Percentiles rank a stretch among this genome's conserved stretches.
These are phyloP conservation scores for Cyclotella cryptica DNA, from an alignment of 108 stramenopile species.

Conservation along the genomic window DNA sequence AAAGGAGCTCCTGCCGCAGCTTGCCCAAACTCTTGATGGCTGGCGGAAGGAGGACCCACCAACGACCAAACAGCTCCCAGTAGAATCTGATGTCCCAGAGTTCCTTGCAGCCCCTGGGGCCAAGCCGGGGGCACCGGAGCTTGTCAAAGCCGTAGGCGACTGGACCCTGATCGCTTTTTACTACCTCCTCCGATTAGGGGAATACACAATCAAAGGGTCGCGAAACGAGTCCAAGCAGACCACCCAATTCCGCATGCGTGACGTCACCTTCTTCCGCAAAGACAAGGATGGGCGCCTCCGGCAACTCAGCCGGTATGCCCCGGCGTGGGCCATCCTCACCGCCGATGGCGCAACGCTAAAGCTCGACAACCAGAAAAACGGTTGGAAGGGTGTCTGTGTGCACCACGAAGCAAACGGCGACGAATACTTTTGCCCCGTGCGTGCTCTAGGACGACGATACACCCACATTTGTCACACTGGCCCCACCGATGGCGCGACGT, in stretches of 20 bases:
- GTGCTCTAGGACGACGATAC: background rate
- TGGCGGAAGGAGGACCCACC: slow-evolving; percentile 10
- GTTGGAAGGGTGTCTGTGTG: background rate
- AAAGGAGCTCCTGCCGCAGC: background rate
- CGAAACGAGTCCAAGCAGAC: too few relatives aligned
- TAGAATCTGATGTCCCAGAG: slow-evolving; percentile 17
- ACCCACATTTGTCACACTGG: background rate
- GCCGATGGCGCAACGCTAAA: background rate
- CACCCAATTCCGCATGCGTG: too few relatives aligned
- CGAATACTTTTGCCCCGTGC: background rate
- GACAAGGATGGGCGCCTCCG: background rate
- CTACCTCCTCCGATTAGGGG: too few relatives aligned
- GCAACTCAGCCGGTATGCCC: background rate
- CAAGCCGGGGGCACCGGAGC: background rate
- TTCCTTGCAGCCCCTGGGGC: background rate
- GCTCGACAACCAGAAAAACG: background rate
- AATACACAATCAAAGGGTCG: too few relatives aligned
- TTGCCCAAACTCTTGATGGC: slow-evolving; percentile 13
- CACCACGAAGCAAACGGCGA: slow-evolving; percentile 1
- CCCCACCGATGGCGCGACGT: background rate
- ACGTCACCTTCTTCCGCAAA: background rate
- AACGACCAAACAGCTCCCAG: slow-evolving; percentile 8
- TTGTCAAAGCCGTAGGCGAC: background rate
- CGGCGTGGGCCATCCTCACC: background rate
- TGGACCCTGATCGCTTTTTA: slow-evolving; percentile 10